A percentile compares a stretch with the other conserved stretches of the same genome.
These are phyloP conservation scores for Trichophyton mentagrophytes DNA, from an alignment of 2,329 filamentous ascomycete genomes.

Conservation along the genomic window DNA sequence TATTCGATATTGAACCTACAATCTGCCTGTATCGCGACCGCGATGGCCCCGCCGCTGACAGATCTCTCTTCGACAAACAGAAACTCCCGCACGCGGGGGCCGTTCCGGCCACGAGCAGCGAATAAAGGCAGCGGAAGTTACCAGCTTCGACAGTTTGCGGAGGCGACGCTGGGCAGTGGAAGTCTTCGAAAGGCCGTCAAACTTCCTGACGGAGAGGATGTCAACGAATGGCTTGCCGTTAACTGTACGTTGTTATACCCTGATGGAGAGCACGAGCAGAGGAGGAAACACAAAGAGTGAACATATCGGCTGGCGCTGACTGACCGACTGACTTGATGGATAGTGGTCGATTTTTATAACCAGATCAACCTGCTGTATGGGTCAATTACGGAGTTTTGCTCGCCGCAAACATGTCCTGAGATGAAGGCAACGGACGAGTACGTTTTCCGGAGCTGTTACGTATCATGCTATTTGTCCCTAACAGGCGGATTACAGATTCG, in stretches of 20 bases:
- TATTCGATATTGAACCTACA: background rate
- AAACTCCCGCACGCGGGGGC: constrained; percentile 75
- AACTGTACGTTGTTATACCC: constrained; percentile 54
- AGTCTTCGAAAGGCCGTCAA: constrained; percentile 93
- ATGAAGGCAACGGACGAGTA: constrained; percentile 99
- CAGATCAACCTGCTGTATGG: constrained; percentile 98
- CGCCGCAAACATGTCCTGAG: constrained; percentile 88
- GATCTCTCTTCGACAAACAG: constrained; percentile 32
- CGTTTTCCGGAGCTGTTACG: constrained; percentile 17
- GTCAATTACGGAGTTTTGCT: constrained; percentile 98
- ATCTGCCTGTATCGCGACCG: background rate
- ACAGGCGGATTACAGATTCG: constrained; percentile 50
- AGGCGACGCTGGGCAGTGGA: constrained; percentile 88
- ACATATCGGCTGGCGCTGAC: background rate
- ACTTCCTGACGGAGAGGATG: constrained; percentile 89
- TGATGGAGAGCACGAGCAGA: background rate
- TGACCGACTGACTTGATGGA: background rate
- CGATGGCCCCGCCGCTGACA: background rate
- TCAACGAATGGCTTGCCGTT: constrained; percentile 96
- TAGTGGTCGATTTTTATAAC: constrained; percentile 99
- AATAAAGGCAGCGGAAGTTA: constrained; percentile 82
- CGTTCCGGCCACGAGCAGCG: constrained; percentile 76
- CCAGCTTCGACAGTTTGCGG: constrained; percentile 93
- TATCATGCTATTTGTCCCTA: background rate
- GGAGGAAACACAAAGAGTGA: background rate